Conservation (phyloP, 495 filamentous ascomycete species). For the Articulospora tetracladia region DNA sequence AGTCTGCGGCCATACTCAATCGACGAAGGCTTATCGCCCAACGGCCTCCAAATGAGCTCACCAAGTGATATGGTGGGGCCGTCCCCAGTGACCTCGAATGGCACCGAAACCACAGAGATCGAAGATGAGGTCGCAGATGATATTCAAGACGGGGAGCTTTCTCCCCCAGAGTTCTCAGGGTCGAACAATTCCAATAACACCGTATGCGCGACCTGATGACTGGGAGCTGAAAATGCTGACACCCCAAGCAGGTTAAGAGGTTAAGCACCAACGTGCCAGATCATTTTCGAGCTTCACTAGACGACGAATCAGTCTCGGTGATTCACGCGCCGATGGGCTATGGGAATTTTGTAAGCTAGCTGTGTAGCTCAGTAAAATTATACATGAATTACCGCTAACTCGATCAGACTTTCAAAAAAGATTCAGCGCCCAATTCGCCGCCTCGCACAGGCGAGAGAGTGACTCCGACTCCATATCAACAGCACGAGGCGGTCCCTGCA, state of each 20-base stretch:
- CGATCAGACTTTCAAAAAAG: not conserved
- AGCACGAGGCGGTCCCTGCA: slow-evolving; percentile 21
- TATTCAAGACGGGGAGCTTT: slow-evolving; percentile 17
- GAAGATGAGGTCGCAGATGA: slow-evolving; percentile 56
- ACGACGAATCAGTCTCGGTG: slow-evolving; percentile 77
- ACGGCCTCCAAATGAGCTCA: slow-evolving; percentile 19
- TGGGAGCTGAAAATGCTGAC: not conserved
- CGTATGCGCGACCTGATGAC: slow-evolving; percentile 8
- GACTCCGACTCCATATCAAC: slow-evolving; percentile 24
- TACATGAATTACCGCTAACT: not conserved
- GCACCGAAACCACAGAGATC: slow-evolving; percentile 67
- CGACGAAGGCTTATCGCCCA: slow-evolving; percentile 15
- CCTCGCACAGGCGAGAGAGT: slow-evolving; percentile 22
- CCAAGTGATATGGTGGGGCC: slow-evolving; percentile 63
- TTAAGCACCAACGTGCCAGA: slow-evolving; percentile 56
- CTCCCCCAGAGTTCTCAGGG: slow-evolving; percentile 19
- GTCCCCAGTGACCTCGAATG: slow-evolving; percentile 73
- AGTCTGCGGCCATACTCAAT: slow-evolving; percentile 26
- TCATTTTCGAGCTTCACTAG: slow-evolving; percentile 46
- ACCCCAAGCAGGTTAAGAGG: slow-evolving; percentile 44
- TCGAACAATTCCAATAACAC: slow-evolving; percentile 11
- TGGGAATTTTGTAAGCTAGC: slow-evolving; percentile 62
- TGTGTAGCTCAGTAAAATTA: slow-evolving; percentile 18
- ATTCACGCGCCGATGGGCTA: slow-evolving; percentile 85
- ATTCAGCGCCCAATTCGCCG: slow-evolving; percentile 6